Evolutionary conservation across 305 asterid species (phyloP), one percentile per base, ranked within the genome.

Genomic region (Fraxinus floribunda): DNA sequence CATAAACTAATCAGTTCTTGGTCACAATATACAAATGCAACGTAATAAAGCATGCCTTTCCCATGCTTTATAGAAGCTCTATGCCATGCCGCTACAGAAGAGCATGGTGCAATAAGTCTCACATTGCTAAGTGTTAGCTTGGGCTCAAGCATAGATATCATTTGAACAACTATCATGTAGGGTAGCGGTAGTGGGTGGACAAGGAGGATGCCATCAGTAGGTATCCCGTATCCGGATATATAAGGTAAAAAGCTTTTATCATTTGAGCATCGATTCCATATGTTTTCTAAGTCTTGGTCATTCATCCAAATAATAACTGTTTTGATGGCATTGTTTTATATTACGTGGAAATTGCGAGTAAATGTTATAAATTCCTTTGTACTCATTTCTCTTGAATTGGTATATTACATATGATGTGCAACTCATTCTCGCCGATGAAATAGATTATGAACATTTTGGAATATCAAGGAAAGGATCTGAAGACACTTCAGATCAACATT

Each of bases 371-470:
- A 24, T 77, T 24, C 32, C 72, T 44, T 84, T 32, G 8, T 9
- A 16, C 79, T 24, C 44, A 3, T 68, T 82, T 77, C 71, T 52
- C 49, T 52, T 24, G 68, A 68, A 46, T 64, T 78, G 16, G 81
- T 44, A 82, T 49, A 78, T 66, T 85, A 41, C 81, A 62, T 46
- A 75, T 78, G 72, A 46, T 78, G 41, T 7, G 78, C 49, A 80
- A 57, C 55, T 73, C 85, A 30, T 76, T 83, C 79, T 36, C 82
- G n/a, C 84, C 24, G 77, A 24, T 83, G 7, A 77, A 83, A 41
- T 85, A 96, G 98, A 98, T 78, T 96, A 93, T 49, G 95, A 90
- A 81, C 98, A 92, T 84, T 94, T 94, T 81, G 99, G 99, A 80
- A 89, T 91, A 76, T 96, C 99, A 52, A 90, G 99, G 85, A 94